A percentile compares a stretch with the other conserved stretches of the same genome.
Evolutionary conservation across 1,139 yeast genomes (phyloP).

Genomic region (Sugiyamaella pinicola): DNA sequence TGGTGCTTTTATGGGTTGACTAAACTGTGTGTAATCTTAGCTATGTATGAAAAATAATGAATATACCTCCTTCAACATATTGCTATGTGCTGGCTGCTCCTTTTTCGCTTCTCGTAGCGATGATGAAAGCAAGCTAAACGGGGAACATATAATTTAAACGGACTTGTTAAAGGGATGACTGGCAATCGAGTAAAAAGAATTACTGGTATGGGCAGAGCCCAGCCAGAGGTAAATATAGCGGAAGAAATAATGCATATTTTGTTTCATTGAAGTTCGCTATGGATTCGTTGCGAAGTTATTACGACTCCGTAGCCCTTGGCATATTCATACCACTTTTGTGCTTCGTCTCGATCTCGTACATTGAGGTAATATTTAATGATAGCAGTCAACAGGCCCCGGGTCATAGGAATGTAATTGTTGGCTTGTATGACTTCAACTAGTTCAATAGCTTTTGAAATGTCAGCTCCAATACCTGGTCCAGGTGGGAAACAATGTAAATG

Average conservation of each 20-base stretch:
- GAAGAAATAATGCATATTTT: too few relatives aligned
- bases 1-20: constrained; percentile 69
- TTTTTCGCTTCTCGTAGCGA: too few relatives aligned
- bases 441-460: constrained; percentile 28
- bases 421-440: constrained; percentile 25
- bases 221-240: too few relatives aligned
- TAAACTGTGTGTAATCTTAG: neutral
- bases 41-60: neutral
- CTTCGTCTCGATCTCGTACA: constrained; percentile 23
- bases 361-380: constrained; percentile 27
- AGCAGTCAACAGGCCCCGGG: constrained; percentile 26
- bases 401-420: constrained; percentile 23
- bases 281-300: constrained; percentile 10
- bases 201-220: too few relatives aligned
- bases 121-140: too few relatives aligned
- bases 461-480: constrained; percentile 15
- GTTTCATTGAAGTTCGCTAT: constrained; percentile 9
- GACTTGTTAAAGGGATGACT: too few relatives aligned
- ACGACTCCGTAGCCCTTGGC: constrained; percentile 28
- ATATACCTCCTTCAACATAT: too few relatives aligned
- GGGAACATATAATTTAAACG: too few relatives aligned
- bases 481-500: constrained; percentile 12
- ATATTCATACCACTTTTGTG: constrained; percentile 27
- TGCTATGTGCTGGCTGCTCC: too few relatives aligned
- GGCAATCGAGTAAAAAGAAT: too few relatives aligned